Percentiles rank a stretch among this genome's conserved stretches.
Conservation (phyloP, 139 green algal genomes). For the Pycnococcus provasolii region DNA sequence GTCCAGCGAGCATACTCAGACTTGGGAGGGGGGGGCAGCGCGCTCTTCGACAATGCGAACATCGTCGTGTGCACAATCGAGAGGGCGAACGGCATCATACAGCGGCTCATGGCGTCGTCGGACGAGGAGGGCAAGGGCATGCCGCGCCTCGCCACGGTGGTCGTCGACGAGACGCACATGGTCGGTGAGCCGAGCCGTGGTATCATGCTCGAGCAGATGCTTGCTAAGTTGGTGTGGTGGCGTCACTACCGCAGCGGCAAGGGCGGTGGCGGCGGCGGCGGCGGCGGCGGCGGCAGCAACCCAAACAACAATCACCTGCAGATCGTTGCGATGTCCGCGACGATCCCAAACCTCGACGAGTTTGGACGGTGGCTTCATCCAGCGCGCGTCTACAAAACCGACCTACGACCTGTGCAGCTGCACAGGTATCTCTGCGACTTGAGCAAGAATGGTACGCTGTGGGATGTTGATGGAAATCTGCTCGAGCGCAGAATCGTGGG, state of each 20-base stretch:
- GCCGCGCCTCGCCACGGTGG: constrained; percentile 31
- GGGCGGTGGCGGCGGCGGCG: constrained; percentile 5
- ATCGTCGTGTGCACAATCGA: constrained; percentile 76
- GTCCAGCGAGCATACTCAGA: too few species aligned
- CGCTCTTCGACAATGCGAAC: constrained; percentile 17
- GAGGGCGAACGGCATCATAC: constrained; percentile 70
- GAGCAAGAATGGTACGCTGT: constrained; percentile 29
- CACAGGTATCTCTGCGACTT: constrained; percentile 21
- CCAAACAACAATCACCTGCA: constrained; percentile 40
- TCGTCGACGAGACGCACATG: constrained; percentile 92
- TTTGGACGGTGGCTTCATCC: constrained; percentile 78
- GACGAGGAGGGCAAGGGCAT: background rate
- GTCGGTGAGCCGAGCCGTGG: constrained; percentile 64
- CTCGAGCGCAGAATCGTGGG: too few species aligned
- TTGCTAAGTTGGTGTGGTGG: constrained; percentile 82
- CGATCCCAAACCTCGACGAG: constrained; percentile 70
- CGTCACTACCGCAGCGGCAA: background rate
- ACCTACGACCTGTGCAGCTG: constrained; percentile 74
- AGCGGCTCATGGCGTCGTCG: background rate
- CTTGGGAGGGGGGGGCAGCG: background rate
- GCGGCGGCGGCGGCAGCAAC: constrained; percentile 2
- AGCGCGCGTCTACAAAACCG: constrained; percentile 57
- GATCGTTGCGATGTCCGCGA: constrained; percentile 92
- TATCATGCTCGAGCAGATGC: constrained; percentile 88
- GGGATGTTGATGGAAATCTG: constrained; percentile 16